Evolutionary conservation across 306 rosid species (phyloP).

Genomic region (Acacia melanoxylon): DNA sequence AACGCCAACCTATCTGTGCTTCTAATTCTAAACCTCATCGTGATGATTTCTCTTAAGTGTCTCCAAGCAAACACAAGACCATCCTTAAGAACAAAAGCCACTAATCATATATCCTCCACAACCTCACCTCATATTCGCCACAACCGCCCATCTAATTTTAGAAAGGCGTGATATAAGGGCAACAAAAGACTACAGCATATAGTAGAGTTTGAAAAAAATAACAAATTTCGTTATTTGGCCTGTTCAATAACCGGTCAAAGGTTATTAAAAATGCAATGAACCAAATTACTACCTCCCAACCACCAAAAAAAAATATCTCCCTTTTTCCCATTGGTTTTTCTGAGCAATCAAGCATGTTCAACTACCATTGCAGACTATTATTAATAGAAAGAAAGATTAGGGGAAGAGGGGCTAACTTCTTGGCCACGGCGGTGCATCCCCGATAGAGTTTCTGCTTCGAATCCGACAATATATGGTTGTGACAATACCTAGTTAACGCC

Average conservation of each 20-base stretch:
- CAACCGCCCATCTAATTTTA: background rate
- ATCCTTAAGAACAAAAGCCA: background rate
- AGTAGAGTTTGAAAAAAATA: background rate
- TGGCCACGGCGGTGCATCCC: slow-evolving; percentile 31
- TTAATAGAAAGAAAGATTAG: background rate
- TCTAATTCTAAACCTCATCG: background rate
- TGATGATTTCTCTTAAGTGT: background rate
- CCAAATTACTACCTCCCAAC: background rate
- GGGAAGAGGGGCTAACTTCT: slow-evolving; percentile 31
- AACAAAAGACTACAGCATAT: background rate
- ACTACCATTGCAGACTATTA: background rate
- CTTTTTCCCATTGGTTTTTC: background rate
- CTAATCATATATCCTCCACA: background rate
- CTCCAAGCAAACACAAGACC: background rate
- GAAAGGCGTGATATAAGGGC: background rate
- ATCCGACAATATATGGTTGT: slow-evolving; percentile 42
- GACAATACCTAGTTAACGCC: slow-evolving; percentile 46
- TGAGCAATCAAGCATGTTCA: background rate
- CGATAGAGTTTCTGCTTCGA: slow-evolving; percentile 42
- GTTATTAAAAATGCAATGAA: background rate
- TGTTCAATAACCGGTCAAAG: background rate
- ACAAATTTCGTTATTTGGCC: background rate
- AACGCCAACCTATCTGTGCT: background rate
- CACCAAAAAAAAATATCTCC: background rate
- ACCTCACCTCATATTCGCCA: background rate